Conservation (phyloP, 768 basidiomycete genomes). For the Rhodocollybia butyracea region DNA sequence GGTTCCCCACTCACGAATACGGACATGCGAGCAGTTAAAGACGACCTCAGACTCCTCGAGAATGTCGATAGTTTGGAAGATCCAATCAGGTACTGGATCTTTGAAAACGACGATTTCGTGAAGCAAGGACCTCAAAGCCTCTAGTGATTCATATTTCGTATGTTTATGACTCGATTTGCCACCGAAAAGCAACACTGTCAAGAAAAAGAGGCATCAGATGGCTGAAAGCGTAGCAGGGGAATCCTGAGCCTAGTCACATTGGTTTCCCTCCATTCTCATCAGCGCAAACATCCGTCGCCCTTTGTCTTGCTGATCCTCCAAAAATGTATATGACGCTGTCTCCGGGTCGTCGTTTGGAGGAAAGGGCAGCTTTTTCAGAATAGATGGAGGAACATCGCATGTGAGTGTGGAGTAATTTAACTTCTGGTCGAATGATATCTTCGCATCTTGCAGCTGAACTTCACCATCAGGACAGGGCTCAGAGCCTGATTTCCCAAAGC, state of each 20-base stretch:
- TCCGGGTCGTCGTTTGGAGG: constrained; percentile 9
- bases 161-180: not conserved
- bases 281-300: constrained; percentile 1
- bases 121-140: constrained; percentile 12
- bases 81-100: constrained; percentile 13
- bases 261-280: not conserved
- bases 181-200: not conserved
- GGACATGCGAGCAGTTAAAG: not conserved
- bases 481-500: constrained; percentile 4
- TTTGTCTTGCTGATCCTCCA: constrained; percentile 6
- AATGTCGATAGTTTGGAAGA: constrained; percentile 13
- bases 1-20: not conserved
- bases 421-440: constrained; percentile 15
- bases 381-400: constrained; percentile 11
- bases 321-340: not conserved
- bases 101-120: not conserved
- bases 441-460: constrained; percentile 4
- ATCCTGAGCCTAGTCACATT: not conserved
- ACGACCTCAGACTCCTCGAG: constrained; percentile 5
- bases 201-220: not conserved
- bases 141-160: constrained; percentile 12
- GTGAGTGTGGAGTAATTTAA: constrained; percentile 14
- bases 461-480: not conserved
- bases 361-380: constrained; percentile 8
- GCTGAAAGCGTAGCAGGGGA: constrained; percentile 10